Conservation (phyloP, 2,329 filamentous ascomycete genomes). For the Colletotrichum sp. region DNA sequence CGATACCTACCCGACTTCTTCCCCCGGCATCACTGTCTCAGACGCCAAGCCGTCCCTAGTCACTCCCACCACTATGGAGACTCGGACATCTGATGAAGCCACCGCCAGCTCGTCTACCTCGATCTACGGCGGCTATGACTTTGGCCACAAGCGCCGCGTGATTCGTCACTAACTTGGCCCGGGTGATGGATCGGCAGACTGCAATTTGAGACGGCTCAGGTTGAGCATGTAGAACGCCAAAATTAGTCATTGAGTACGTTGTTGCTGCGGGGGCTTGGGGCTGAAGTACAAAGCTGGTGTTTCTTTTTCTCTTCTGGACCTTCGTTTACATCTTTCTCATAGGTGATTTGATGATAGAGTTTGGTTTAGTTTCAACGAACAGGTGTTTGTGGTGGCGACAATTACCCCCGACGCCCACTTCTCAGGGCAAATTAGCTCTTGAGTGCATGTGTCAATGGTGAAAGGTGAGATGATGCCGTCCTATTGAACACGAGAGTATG, state of each 20-base stretch:
- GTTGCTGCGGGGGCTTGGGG: neutral
- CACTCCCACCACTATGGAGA: neutral
- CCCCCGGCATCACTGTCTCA: neutral
- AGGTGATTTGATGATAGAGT: neutral
- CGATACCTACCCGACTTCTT: neutral
- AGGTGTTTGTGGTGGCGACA: neutral
- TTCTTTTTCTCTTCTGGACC: slow-evolving; percentile 12
- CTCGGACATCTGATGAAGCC: neutral
- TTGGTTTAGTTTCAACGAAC: neutral
- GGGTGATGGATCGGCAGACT: neutral
- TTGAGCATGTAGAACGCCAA: neutral
- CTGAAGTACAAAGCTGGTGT: slow-evolving; percentile 2
- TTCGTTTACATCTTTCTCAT: neutral
- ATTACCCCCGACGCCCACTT: neutral
- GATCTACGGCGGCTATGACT: neutral
- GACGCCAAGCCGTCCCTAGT: slow-evolving; percentile 3
- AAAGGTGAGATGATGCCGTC: neutral
- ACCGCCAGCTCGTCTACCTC: neutral
- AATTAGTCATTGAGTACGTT: neutral
- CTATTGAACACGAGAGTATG: too few relatives aligned
- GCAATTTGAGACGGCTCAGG: too few relatives aligned
- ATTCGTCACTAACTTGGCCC: neutral
- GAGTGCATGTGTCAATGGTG: neutral
- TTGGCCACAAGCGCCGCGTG: neutral
- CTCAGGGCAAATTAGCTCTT: neutral